Conservation (phyloP, 2,329 filamentous ascomycete species). For the Microcyclospora pomicola region DNA sequence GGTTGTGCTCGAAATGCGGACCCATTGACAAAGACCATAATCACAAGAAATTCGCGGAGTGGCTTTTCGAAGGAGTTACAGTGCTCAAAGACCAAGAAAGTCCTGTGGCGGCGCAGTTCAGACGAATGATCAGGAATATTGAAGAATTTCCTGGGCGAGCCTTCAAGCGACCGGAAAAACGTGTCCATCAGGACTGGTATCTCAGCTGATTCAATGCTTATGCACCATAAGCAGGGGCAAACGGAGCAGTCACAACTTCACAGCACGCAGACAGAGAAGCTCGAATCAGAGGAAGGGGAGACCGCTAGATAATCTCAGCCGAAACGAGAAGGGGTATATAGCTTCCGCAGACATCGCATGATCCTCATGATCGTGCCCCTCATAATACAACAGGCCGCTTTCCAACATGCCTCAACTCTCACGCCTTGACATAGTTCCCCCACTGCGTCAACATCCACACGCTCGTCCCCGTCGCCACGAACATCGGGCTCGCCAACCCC, state of each 20-base stretch:
- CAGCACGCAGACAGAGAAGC: neutral
- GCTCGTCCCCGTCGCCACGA: conserved; percentile 41
- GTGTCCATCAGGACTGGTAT: no score
- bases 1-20: no score
- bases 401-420: neutral
- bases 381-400: neutral
- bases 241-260: neutral
- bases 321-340: neutral
- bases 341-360: neutral
- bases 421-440: conserved; percentile 14
- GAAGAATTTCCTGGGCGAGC: no score
- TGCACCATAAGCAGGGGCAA: no score
- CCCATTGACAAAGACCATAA: no score
- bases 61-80: no score
- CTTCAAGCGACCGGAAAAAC: no score
- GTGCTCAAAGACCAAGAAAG: no score
- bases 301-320: neutral
- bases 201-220: no score
- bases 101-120: no score
- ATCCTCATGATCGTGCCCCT: neutral
- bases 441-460: conserved; percentile 56
- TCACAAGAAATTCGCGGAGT: no score
- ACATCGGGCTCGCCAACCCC: conserved; percentile 44
- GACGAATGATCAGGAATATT: no score
- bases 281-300: neutral